Evolutionary conservation across 768 basidiomycete species (phyloP), one percentile per base, ranked within the genome.

Genomic region (Lepiota brunneoincarnata): DNA sequence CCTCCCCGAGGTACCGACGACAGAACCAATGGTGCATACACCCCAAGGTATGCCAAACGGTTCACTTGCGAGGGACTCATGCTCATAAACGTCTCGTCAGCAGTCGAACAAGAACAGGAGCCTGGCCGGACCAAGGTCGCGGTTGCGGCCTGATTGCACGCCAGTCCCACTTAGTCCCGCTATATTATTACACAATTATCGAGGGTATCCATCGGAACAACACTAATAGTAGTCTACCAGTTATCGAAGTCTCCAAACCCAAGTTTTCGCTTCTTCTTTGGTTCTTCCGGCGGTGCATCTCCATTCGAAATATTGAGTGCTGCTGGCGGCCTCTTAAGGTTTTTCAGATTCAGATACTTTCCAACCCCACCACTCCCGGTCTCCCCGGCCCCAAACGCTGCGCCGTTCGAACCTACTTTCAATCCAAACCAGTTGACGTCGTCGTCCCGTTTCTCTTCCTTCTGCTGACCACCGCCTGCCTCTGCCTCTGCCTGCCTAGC

Each of bases 201-300:
- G 26, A 5, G 51, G 35, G 50, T 39, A 36, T 51, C 49, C 34
- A 31, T 45, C 28, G 7, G 38, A 57, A 21, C 37, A 45, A 59
- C 40, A 58, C 43, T 31, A 28, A 48, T 21, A 15, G 23, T 49
- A 42, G 24, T 41, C 61, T 72, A 94, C 91, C 91, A 94, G 31
- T 80, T 83, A 21, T 86, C 84, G 54, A 95, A 95, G 65, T 93
- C 77, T n/a, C 95, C 94, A 69, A 98, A 98, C 1, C 94, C 95
- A 36, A 86, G 67, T 59, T 82, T 86, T 61, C 89, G 82, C 71
- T 88, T 89, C 78, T 94, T 96, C 67, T 86, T 88, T 51, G 71
- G 69, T 34, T 87, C 82, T 45, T 80, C 79, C 15, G 41, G 52
- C 2, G 59, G 63, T 31, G 56, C 56, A 12, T 49, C 35, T 20